A percentile compares a stretch with the other conserved stretches of the same genome.
phyloP scores from a whole-genome alignment of 2,329 filamentous ascomycete genomes.

The Pseudopithomyces maydicus region DNA sequence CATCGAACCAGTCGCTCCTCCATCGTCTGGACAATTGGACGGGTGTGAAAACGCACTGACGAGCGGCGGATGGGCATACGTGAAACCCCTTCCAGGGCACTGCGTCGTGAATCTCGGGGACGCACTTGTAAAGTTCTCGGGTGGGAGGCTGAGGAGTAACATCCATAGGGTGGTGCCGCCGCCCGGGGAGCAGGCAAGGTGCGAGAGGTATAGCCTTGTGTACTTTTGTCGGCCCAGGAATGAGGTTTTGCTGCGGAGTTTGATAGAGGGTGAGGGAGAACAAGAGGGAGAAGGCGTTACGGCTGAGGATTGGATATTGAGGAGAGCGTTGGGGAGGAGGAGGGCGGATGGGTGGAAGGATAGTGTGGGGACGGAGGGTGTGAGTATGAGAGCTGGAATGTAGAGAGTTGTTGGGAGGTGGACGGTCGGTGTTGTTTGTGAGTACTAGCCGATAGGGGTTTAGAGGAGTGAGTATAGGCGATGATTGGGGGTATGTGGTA shows the following conservation, averaged over 20 bases:
- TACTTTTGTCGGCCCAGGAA: conserved; percentile 59
- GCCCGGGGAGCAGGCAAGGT: conserved; percentile 50
- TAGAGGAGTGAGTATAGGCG: too few relatives aligned
- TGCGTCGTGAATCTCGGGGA: conserved; percentile 57
- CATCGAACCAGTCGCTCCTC: conserved; percentile 15
- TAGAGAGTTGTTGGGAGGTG: too few relatives aligned
- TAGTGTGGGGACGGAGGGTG: conserved; percentile 41
- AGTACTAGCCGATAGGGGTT: too few relatives aligned
- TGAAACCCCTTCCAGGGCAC: conserved; percentile 56
- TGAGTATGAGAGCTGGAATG: conserved; percentile 12
- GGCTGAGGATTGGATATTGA: conserved; percentile 51
- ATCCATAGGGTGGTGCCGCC: conserved; percentile 57
- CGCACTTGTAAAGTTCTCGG: conserved; percentile 53
- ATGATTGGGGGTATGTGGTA: too few relatives aligned
- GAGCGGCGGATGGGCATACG: conserved; percentile 55
- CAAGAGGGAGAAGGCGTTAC: conserved; percentile 41
- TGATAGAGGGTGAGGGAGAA: conserved; percentile 33
- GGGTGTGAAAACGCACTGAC: conserved; percentile 19
- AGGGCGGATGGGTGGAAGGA: conserved; percentile 36
- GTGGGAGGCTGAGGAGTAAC: conserved; percentile 47
- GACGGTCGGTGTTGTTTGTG: too few relatives aligned
- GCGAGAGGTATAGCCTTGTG: conserved; percentile 56
- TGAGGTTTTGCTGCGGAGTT: conserved; percentile 27
- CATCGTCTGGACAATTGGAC: background rate
- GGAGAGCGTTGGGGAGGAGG: conserved; percentile 45